Evolutionary conservation across 768 basidiomycete species (phyloP), one percentile per base, ranked within the genome.

Genomic region (Strobilomyces dryophilus): DNA sequence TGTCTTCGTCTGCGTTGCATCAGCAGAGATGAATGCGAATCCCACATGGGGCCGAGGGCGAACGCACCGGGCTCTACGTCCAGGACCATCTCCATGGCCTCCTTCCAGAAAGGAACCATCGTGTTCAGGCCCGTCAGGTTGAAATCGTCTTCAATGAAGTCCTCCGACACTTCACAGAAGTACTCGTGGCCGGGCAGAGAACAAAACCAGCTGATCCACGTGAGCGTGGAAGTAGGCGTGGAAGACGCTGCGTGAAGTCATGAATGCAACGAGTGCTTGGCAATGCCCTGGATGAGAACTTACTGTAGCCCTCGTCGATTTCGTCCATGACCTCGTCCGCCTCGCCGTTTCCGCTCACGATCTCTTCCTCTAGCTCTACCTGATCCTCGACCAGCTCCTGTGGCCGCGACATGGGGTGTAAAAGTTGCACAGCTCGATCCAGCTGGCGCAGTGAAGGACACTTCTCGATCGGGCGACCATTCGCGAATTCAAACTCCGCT

Each of bases 121-220:
- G 81, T 81, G 66, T 94, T 95, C 68, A 99, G 73, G 7, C 97
- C 97, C 6, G 97, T 99, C 36, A 99, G 77, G 74, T 99, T 99
- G 76, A 99, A 99, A 67, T 98, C 92, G 73, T 99, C 97, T 70
- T 98, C 93, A 69, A 99, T 98, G 72, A 98, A 99, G 68, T 99
- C 97, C 68, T 97, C 95, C 53, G 92, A 87, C 44, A 98, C 95
- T 74, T 97, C 95, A 71, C 92, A 95, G 69, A 97, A 98, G 76
- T 97, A 98, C 73, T 98, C 95, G 71, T 98, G 95, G 40, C 91
- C 91, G 11, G 92, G 92, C 47, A 95, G 75, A 37, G 92, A 92
- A 70, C 92, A 95, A 74, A 94, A 95, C 92, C 92, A 94, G 64
- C 85, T 89, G 66, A 95, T 95, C 92, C 92, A 95, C 52, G 92